Conservation (phyloP, 805 yeast species). For the Candida qinlingensis region DNA sequence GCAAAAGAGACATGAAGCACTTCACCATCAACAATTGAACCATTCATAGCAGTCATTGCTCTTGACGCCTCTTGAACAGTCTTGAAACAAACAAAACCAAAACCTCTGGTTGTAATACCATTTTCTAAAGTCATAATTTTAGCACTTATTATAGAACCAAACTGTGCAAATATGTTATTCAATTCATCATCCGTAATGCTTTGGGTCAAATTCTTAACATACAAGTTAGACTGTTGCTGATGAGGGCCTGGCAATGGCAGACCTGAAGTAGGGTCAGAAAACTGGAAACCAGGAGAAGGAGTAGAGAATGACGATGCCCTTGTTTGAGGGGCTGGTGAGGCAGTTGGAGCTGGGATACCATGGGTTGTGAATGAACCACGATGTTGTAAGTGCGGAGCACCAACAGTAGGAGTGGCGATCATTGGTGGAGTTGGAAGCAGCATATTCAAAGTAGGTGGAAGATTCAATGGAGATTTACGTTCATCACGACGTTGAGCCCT, state of each 20-base stretch:
- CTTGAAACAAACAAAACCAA: constrained; percentile 72
- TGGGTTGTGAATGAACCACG: no score
- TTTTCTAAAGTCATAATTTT: constrained; percentile 41
- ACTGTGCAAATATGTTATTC: constrained; percentile 33
- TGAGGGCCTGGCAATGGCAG: constrained; percentile 39
- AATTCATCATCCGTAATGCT: constrained; percentile 47
- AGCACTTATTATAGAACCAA: constrained; percentile 47
- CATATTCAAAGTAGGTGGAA: constrained; percentile 2
- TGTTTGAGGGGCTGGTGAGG: no score
- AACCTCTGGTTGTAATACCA: constrained; percentile 51
- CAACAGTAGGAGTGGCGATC: neutral
- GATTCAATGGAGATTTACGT: constrained; percentile 7
- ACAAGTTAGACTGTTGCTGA: constrained; percentile 63
- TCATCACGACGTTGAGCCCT: constrained; percentile 42
- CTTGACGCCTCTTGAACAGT: constrained; percentile 54
- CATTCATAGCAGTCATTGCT: constrained; percentile 64
- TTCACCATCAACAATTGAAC: constrained; percentile 46
- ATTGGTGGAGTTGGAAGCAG: neutral
- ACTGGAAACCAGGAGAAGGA: constrained; percentile 1
- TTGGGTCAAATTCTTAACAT: constrained; percentile 54
- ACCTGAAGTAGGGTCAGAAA: neutral
- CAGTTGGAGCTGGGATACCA: no score
- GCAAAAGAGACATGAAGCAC: constrained; percentile 66
- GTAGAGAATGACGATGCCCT: neutral
- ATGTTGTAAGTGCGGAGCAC: neutral